Evolutionary conservation across 768 basidiomycete species (phyloP), one percentile per base, ranked within the genome.

Genomic region (Solioccasus polychromus): DNA sequence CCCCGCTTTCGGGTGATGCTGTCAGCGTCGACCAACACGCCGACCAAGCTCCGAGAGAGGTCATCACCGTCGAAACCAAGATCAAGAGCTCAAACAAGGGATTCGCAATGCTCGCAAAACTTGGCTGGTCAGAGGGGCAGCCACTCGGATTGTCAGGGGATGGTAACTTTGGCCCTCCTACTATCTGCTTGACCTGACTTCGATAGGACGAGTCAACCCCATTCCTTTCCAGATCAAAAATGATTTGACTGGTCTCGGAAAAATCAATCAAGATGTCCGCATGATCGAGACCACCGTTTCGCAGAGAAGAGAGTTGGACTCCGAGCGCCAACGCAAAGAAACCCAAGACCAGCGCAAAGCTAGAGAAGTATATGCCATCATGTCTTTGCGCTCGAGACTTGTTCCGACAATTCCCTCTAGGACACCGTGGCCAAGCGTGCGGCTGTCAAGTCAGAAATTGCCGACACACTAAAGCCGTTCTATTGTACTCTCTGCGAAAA

Each of bases 251-350:
- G 90, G 90, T 11, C 74, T 92, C 15, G 90, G 90, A 14, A 92
- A 90, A 61, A 73, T 73, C 4, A 85, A 65, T 43, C 86, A 89
- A 60, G 90, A 92, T 62, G 78, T 86, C 32, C 79, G 80, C 31
- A 85, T 91, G 82, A 86, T 90, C 36, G 88, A 91, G 63, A 82
- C 84, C 1, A 90, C 88, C 8, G 89, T 91, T 20, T 84, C 88
- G 8, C 85, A 88, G 55, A 79, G 90, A 24, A 82, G 89, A 10
- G 85, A 69, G 34, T 67, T 92, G 14, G 88, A 90, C 56, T 89
- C 89, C 3, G 90, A 92, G 62, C 77, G 87, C 28, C 85, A 88
- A 60, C 79, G 74, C 40, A 85, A 80, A 59, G 90, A 92, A 66
- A 88, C 80, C 0, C 85, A 82, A 42, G 85, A 87, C 35, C 87